Percentiles rank a stretch among this genome's conserved stretches.
phyloP scores from a whole-genome alignment of 140 eudicot genomes.

The Senecio squalidus region DNA sequence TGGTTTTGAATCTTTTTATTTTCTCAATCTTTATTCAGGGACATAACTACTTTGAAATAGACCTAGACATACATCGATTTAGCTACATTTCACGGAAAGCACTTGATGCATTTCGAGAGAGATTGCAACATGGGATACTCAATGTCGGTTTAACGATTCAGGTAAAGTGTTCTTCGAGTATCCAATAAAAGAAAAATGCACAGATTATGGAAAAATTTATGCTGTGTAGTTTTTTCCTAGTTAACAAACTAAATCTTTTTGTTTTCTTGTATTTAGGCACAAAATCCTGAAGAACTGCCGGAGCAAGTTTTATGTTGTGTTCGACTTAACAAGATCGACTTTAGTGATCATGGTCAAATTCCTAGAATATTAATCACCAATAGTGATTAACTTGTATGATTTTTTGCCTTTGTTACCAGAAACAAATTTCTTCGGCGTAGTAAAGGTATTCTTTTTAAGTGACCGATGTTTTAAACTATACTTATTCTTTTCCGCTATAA shows the following conservation, averaged over 20 bases:
- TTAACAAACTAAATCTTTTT: not conserved
- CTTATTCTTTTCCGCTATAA: not conserved
- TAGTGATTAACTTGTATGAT: constrained; percentile 15
- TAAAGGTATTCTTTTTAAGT: constrained; percentile 2
- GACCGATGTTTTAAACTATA: not conserved
- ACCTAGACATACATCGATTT: constrained; percentile 72
- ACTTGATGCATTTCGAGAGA: constrained; percentile 55
- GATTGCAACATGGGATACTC: constrained; percentile 52
- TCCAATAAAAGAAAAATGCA: not conserved
- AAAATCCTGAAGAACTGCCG: constrained; percentile 78
- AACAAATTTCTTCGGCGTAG: not conserved
- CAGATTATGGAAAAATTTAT: not conserved
- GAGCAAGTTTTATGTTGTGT: constrained; percentile 81
- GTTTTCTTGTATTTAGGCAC: constrained; percentile 46
- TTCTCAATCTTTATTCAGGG: constrained; percentile 37
- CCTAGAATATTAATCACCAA: constrained; percentile 47
- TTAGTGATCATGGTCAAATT: constrained; percentile 60
- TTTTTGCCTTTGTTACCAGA: not conserved
- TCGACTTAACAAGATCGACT: constrained; percentile 67
- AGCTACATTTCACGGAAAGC: constrained; percentile 75
- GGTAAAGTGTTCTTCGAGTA: constrained; percentile 25
- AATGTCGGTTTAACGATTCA: constrained; percentile 76
- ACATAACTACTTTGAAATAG: constrained; percentile 64
- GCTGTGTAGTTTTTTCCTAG: not conserved
- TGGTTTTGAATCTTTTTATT: not conserved